Percentiles rank a stretch among this genome's conserved stretches.
These are phyloP conservation scores for Bonia amplexicaulis DNA, from an alignment of 176 grass and related monocot genomes.

Conservation along the genomic window DNA sequence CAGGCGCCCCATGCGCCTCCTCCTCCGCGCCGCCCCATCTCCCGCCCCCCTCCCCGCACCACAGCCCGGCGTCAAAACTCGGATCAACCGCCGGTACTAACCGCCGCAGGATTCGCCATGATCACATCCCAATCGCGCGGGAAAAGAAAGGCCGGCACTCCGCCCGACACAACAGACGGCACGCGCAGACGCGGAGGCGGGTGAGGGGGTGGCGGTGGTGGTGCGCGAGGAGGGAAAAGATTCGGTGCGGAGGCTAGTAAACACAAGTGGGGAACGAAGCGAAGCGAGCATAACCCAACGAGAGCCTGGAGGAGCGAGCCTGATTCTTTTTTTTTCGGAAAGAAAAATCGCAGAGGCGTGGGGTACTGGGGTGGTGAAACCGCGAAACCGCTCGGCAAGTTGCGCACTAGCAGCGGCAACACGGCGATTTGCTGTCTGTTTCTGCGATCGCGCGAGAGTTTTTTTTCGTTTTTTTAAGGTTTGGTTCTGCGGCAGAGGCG, in stretches of 20 bases:
- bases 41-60: neutral
- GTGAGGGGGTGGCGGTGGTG: neutral
- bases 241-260: slow-evolving; percentile 23
- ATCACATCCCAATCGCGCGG: slow-evolving; percentile 17
- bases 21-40: slow-evolving; percentile 26
- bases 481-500: neutral
- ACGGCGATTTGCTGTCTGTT: slow-evolving; percentile 10
- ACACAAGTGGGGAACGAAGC: neutral
- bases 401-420: slow-evolving; percentile 12
- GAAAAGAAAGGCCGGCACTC: neutral
- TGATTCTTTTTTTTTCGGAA: neutral
- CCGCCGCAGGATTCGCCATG: slow-evolving; percentile 12
- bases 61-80: neutral
- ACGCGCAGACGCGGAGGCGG: neutral
- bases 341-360: neutral
- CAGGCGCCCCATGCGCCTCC: neutral
- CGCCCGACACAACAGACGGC: neutral
- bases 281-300: neutral
- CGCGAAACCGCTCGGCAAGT: neutral
- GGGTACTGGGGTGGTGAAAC: neutral
- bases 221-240: slow-evolving; percentile 27
- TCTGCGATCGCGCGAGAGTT: neutral
- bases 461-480: neutral
- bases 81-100: neutral
- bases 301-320: neutral